Evolutionary conservation across 2,329 filamentous ascomycete genomes (phyloP).

Genomic region (Claviceps sp.): DNA sequence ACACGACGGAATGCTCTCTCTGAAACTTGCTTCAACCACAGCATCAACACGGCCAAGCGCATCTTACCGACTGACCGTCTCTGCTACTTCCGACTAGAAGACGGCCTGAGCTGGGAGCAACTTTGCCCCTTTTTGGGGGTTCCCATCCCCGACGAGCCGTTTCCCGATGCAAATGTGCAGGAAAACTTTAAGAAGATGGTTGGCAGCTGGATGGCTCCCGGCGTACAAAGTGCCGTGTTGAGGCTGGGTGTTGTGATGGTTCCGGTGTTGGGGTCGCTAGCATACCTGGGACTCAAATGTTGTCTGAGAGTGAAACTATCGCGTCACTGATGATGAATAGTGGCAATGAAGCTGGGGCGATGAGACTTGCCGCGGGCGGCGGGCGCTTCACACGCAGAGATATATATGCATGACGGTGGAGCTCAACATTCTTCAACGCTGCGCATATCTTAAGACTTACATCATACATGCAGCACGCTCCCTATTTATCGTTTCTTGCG

Average conservation of each 20-base stretch:
- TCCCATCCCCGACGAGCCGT: conserved; percentile 13
- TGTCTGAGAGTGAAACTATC: too few relatives aligned
- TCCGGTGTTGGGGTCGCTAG: not conserved
- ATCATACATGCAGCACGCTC: too few relatives aligned
- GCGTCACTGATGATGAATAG: too few relatives aligned
- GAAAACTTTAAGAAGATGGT: not conserved
- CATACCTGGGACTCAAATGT: conserved; percentile 4
- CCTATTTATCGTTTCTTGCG: too few relatives aligned
- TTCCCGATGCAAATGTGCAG: not conserved
- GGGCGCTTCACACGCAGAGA: too few relatives aligned
- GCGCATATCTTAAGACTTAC: too few relatives aligned
- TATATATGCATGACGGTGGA: too few relatives aligned
- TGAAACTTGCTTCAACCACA: conserved; percentile 2
- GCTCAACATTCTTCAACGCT: too few relatives aligned
- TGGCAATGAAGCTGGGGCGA: too few relatives aligned
- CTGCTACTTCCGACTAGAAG: conserved; percentile 18
- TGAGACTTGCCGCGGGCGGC: too few relatives aligned
- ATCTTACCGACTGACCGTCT: conserved; percentile 16
- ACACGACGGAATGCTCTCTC: not conserved
- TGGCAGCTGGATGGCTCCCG: not conserved
- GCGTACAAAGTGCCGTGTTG: not conserved
- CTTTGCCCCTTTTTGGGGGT: conserved; percentile 20
- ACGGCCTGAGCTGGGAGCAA: conserved; percentile 23
- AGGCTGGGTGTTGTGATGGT: not conserved
- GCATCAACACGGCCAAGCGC: conserved; percentile 13